Evolutionary conservation across 1,139 yeast genomes (phyloP).

Genomic region (Geotrichum fermentans): DNA sequence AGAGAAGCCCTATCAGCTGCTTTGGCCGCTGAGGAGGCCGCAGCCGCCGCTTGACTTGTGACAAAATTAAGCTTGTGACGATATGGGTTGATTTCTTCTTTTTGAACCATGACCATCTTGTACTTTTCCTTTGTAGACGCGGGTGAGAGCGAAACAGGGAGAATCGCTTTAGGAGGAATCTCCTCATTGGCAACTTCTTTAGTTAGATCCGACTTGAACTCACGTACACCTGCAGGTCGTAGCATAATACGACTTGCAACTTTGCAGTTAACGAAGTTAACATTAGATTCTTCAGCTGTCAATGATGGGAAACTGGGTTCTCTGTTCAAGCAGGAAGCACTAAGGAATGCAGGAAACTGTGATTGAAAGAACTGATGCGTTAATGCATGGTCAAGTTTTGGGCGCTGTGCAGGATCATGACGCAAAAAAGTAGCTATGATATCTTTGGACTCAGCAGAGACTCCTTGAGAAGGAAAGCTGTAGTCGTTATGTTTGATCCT

Average conservation of each 20-base stretch:
- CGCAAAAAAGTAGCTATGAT: slow-evolving; percentile 70
- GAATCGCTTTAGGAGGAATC: slow-evolving; percentile 33
- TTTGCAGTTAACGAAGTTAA: slow-evolving; percentile 51
- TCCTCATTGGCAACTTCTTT: slow-evolving; percentile 1
- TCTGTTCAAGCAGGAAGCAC: slow-evolving; percentile 50
- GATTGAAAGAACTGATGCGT: slow-evolving; percentile 72
- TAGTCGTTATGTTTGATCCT: slow-evolving; percentile 81
- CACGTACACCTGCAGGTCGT: slow-evolving; percentile 44
- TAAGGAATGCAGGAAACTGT: slow-evolving; percentile 68
- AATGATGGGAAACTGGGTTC: slow-evolving; percentile 56
- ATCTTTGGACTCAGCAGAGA: slow-evolving; percentile 65
- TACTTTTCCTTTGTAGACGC: slow-evolving; percentile 86
- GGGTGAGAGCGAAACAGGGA: slow-evolving; percentile 89
- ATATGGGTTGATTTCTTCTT: slow-evolving; percentile 20
- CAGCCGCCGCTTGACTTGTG: slow-evolving; percentile 1
- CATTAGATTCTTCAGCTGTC: slow-evolving; percentile 57
- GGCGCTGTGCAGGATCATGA: slow-evolving; percentile 76
- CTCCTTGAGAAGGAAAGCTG: slow-evolving; percentile 69
- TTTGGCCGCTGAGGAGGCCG: slow-evolving; percentile 10
- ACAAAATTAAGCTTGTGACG: slow-evolving; percentile 7
- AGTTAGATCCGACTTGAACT: slow-evolving; percentile 2
- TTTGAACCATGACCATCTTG: slow-evolving; percentile 48
- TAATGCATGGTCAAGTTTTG: slow-evolving; percentile 71
- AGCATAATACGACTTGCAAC: slow-evolving; percentile 45
- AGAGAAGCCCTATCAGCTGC: slow-evolving; percentile 1